Conservation (phyloP, 176 grass and related monocot species). For the Coix lacrymajobi region DNA sequence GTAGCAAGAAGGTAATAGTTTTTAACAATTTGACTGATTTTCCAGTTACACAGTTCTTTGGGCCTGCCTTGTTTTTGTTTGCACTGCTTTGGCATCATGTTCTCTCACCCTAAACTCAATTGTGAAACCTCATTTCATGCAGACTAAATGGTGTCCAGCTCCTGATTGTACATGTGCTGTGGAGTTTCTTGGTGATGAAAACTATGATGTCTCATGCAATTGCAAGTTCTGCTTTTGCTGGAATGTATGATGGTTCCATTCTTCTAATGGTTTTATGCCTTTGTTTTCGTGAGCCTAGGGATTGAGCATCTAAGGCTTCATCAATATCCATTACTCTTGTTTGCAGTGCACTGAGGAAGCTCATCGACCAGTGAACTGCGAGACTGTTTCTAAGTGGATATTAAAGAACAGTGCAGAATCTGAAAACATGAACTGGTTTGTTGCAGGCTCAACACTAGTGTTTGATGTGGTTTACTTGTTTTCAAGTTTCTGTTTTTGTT, state of each 20-base stretch:
- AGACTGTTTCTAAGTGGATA: slow-evolving; percentile 80
- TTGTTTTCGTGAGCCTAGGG: neutral
- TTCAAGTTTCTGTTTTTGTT: neutral
- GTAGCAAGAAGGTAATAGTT: slow-evolving; percentile 64
- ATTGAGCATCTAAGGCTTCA: neutral
- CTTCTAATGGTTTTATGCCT: neutral
- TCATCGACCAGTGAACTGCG: slow-evolving; percentile 84
- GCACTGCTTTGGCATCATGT: neutral
- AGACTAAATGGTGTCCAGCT: slow-evolving; percentile 98
- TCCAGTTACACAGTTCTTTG: neutral
- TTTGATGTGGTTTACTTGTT: neutral
- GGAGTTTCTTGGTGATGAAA: slow-evolving; percentile 62
- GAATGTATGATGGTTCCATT: slow-evolving; percentile 55
- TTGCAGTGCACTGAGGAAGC: slow-evolving; percentile 93
- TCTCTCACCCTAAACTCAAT: neutral
- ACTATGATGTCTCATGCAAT: slow-evolving; percentile 71
- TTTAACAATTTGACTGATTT: slow-evolving; percentile 2
- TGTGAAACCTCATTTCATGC: slow-evolving; percentile 21
- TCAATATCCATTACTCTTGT: slow-evolving; percentile 20
- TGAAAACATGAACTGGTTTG: slow-evolving; percentile 98
- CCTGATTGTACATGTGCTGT: slow-evolving; percentile 87
- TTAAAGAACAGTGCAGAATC: slow-evolving; percentile 96
- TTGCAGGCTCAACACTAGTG: neutral
- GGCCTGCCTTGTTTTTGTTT: slow-evolving; percentile 1
- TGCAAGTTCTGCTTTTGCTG: slow-evolving; percentile 84